Conservation (phyloP, 2,329 filamentous ascomycete genomes). For the Monosporascus sp. region DNA sequence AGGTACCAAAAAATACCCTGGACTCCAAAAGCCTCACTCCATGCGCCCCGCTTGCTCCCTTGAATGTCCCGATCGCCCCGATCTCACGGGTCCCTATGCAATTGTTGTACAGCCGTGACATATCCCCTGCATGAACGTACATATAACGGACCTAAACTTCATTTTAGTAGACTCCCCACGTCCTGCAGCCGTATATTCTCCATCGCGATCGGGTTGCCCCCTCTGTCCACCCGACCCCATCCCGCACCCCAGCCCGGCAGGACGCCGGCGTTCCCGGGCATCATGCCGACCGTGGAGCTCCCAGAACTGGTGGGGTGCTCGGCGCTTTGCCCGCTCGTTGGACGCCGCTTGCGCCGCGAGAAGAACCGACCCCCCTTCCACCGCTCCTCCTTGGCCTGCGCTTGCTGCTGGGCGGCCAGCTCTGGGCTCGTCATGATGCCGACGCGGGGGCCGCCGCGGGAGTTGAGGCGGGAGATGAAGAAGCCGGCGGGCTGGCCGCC, state of each 20-base stretch:
- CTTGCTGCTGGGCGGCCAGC: conserved; percentile 21
- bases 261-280: conserved; percentile 13
- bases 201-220: conserved; percentile 19
- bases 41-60: too few relatives aligned
- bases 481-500: conserved; percentile 50
- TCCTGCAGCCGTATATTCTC: conserved; percentile 33
- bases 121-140: background rate
- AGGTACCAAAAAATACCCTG: too few relatives aligned
- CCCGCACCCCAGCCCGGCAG: conserved; percentile 34
- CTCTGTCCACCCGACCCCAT: conserved; percentile 33
- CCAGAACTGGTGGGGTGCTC: conserved; percentile 15
- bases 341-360: conserved; percentile 10
- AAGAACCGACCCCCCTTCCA: conserved; percentile 14
- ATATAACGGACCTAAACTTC: background rate
- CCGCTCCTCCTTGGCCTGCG: conserved; percentile 8
- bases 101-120: too few relatives aligned
- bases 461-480: conserved; percentile 33
- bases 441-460: conserved; percentile 18
- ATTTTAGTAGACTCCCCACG: conserved; percentile 28
- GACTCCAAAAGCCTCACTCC: too few relatives aligned
- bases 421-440: conserved; percentile 42
- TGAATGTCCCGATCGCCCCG: too few relatives aligned
- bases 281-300: conserved; percentile 19
- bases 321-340: conserved; percentile 1
- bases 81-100: too few relatives aligned